These are phyloP conservation scores for Pachyrhizus erosus DNA, from an alignment of 306 rosid genomes.

Conservation along the genomic window DNA sequence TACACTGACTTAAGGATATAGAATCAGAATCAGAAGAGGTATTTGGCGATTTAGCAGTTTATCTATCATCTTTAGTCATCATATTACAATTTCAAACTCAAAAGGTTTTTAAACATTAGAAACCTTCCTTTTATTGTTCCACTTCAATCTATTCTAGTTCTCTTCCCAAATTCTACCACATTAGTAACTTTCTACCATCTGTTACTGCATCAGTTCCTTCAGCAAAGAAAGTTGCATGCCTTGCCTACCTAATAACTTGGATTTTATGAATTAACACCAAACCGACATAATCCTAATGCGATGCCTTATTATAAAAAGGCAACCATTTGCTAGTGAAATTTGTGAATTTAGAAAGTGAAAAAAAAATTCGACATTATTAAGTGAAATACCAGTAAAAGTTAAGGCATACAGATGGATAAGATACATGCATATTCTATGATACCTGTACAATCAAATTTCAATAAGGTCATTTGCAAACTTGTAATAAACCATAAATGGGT, in stretches of 20 bases:
- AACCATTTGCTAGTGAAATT: constrained; percentile 5
- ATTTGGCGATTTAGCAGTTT: too few species aligned
- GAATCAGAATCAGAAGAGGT: too few species aligned
- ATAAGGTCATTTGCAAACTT: constrained; percentile 11
- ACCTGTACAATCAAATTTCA: neutral
- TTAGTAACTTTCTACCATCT: neutral
- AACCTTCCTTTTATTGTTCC: constrained; percentile 5
- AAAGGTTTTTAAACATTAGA: neutral
- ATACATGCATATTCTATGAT: neutral
- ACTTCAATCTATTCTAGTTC: neutral
- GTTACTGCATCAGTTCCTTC: constrained; percentile 9
- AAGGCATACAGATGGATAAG: neutral
- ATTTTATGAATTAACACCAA: constrained; percentile 36
- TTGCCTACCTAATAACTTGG: constrained; percentile 16
- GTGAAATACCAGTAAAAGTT: neutral
- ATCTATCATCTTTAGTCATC: neutral
- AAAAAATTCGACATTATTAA: neutral
- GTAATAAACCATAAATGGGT: neutral
- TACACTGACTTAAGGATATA: too few species aligned
- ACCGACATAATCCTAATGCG: neutral
- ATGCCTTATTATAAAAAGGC: neutral
- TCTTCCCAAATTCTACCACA: constrained; percentile 1
- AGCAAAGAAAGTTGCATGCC: neutral
- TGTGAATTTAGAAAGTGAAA: constrained; percentile 8
- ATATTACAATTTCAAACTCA: constrained; percentile 6